A percentile compares a stretch with the other conserved stretches of the same genome.
phyloP scores from a whole-genome alignment of 805 yeast species.

The Wickerhamiella qilinensis region DNA sequence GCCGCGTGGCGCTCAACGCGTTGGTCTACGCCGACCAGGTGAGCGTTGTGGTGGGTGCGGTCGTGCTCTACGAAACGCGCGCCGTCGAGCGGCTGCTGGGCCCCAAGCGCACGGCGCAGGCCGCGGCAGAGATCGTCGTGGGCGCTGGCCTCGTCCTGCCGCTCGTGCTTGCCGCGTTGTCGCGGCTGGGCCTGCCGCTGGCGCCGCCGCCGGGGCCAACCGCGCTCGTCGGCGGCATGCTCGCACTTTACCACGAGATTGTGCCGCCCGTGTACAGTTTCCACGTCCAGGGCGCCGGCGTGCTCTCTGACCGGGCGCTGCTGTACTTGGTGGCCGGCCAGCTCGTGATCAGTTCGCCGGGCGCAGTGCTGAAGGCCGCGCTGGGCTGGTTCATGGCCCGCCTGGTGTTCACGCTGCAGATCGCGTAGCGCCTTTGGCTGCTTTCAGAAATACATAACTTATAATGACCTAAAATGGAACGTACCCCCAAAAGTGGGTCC shows the following conservation, averaged over 20 bases:
- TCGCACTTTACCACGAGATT: background rate
- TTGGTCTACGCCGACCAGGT: conserved; percentile 5
- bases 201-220: conserved; percentile 1
- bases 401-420: background rate
- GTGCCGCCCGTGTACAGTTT: conserved; percentile 2
- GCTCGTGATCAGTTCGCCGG: background rate
- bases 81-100: conserved; percentile 6
- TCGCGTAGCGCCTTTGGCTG: no score
- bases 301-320: conserved; percentile 1
- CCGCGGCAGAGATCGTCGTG: background rate
- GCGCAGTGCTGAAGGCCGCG: conserved; percentile 1
- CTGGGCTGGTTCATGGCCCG: conserved; percentile 1
- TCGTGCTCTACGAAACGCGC: conserved; percentile 5
- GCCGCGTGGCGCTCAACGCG: conserved; percentile 3
- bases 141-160: background rate
- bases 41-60: conserved; percentile 2
- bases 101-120: background rate
- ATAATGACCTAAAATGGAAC: no score
- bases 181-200: background rate
- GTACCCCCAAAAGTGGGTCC: no score
- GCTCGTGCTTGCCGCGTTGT: background rate
- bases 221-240: conserved; percentile 2
- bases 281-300: conserved; percentile 2
- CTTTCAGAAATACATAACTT: no score
- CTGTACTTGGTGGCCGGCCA: conserved; percentile 1